Percentiles rank a stretch among this genome's conserved stretches.
These are phyloP conservation scores for Boletellus sp. DNA, from an alignment of 768 basidiomycete genomes.

Conservation along the genomic window DNA sequence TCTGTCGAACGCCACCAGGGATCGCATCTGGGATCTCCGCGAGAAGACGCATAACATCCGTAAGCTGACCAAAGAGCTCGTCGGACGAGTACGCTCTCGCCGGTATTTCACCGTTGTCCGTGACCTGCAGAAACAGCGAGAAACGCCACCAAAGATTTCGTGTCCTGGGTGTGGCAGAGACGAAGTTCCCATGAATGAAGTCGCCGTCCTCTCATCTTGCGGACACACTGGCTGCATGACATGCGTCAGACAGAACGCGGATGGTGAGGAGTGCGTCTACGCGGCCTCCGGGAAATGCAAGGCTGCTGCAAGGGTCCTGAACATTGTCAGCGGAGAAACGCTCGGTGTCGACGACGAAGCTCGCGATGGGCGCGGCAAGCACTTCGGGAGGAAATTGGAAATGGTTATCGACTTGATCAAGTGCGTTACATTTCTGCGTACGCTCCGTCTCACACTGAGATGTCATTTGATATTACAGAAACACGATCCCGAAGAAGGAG, in stretches of 20 bases:
- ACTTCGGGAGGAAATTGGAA: conserved; percentile 82
- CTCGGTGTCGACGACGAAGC: conserved; percentile 76
- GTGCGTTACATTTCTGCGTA: conserved; percentile 38
- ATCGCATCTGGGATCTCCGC: conserved; percentile 73
- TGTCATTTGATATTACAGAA: conserved; percentile 37
- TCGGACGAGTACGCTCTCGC: conserved; percentile 83
- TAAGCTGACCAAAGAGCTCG: conserved; percentile 80
- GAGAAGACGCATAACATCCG: conserved; percentile 86
- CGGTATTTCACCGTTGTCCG: conserved; percentile 92
- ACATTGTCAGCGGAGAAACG: conserved; percentile 76
- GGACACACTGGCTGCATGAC: conserved; percentile 82
- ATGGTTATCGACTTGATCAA: conserved; percentile 71
- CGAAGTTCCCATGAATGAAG: conserved; percentile 57
- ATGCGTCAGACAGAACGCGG: conserved; percentile 71
- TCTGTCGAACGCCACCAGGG: conserved; percentile 54
- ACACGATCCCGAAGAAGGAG: conserved; percentile 67
- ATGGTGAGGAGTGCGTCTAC: conserved; percentile 79
- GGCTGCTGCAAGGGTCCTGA: conserved; percentile 76
- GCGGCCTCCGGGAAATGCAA: conserved; percentile 65
- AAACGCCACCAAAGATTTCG: conserved; percentile 51
- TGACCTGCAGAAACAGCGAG: conserved; percentile 76
- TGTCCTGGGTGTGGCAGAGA: conserved; percentile 62
- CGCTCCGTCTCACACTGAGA: not conserved
- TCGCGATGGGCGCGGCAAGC: conserved; percentile 68
- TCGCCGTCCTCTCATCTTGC: conserved; percentile 87